A percentile compares a stretch with the other conserved stretches of the same genome.
These are phyloP conservation scores for Diplogelasinospora grovesii DNA, from an alignment of 495 filamentous ascomycete species.

Conservation along the genomic window DNA sequence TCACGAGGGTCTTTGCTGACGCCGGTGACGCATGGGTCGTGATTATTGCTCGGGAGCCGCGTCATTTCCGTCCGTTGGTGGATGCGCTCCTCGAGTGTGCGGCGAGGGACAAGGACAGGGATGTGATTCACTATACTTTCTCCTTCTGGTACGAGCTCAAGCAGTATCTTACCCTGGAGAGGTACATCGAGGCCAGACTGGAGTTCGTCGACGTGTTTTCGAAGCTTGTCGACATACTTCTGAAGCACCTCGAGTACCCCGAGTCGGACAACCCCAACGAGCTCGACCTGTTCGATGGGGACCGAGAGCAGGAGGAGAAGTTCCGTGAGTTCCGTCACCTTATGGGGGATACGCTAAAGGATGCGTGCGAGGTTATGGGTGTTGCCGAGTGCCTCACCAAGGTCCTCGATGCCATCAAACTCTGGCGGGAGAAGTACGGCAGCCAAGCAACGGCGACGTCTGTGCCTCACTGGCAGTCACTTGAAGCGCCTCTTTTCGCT, in stretches of 20 bases:
- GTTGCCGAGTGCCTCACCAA: constrained; percentile 84
- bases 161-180: constrained; percentile 85
- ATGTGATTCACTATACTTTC: constrained; percentile 87
- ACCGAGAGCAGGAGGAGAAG: constrained; percentile 92
- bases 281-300: constrained; percentile 86
- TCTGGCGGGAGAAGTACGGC: constrained; percentile 79
- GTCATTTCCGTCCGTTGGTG: constrained; percentile 77
- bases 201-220: constrained; percentile 73
- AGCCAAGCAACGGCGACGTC: constrained; percentile 59
- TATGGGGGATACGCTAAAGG: constrained; percentile 98
- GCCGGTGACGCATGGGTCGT: constrained; percentile 93
- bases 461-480: constrained; percentile 95
- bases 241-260: constrained; percentile 86
- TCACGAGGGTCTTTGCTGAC: constrained; percentile 85
- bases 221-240: constrained; percentile 85
- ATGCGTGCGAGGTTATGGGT: constrained; percentile 92
- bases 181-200: constrained; percentile 73
- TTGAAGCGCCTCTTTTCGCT: constrained; percentile 92
- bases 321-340: constrained; percentile 93
- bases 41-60: constrained; percentile 75
- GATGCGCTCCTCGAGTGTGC: constrained; percentile 87
- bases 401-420: constrained; percentile 72
- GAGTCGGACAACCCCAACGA: constrained; percentile 64
- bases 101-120: constrained; percentile 75
- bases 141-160: constrained; percentile 98